phyloP scores from a whole-genome alignment of 345 rosid species.

The Syzygium aqueum region DNA sequence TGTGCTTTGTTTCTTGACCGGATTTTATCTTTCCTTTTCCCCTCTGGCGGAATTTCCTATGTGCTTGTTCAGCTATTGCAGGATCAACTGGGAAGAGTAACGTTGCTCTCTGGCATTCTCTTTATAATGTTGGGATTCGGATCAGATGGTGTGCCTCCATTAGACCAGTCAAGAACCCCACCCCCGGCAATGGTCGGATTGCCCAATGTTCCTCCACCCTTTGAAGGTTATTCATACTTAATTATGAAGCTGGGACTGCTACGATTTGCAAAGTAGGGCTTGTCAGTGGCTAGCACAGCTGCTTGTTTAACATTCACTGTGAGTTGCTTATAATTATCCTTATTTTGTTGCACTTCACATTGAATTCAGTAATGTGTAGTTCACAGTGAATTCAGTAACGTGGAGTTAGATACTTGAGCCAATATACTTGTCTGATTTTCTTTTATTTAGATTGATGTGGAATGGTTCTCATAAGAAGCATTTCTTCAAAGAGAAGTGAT shows the following conservation, averaged over 20 bases:
- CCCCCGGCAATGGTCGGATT: conserved; percentile 51
- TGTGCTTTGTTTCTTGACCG: background rate
- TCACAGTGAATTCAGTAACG: background rate
- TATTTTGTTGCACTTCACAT: background rate
- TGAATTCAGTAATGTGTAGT: background rate
- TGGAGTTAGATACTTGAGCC: background rate
- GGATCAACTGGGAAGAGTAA: conserved; percentile 95
- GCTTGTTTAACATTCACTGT: conserved; percentile 87
- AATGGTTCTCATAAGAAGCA: background rate
- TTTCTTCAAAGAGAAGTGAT: background rate
- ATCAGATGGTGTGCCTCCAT: conserved; percentile 72
- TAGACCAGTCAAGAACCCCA: conserved; percentile 81
- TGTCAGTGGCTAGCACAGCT: conserved; percentile 93
- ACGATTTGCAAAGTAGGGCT: conserved; percentile 87
- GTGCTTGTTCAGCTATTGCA: conserved; percentile 17
- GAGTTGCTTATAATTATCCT: conserved; percentile 18
- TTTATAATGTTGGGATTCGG: conserved; percentile 78
- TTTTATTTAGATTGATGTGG: background rate
- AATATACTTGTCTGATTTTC: background rate
- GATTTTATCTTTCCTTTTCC: background rate
- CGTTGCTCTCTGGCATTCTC: conserved; percentile 73
- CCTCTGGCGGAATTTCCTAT: background rate
- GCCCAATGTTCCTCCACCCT: conserved; percentile 65
- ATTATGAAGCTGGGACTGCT: conserved; percentile 78
- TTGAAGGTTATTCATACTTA: conserved; percentile 70